These are phyloP conservation scores for Teratosphaeria pseudoeucalypti DNA, from an alignment of 2,329 filamentous ascomycete genomes.

Conservation along the genomic window DNA sequence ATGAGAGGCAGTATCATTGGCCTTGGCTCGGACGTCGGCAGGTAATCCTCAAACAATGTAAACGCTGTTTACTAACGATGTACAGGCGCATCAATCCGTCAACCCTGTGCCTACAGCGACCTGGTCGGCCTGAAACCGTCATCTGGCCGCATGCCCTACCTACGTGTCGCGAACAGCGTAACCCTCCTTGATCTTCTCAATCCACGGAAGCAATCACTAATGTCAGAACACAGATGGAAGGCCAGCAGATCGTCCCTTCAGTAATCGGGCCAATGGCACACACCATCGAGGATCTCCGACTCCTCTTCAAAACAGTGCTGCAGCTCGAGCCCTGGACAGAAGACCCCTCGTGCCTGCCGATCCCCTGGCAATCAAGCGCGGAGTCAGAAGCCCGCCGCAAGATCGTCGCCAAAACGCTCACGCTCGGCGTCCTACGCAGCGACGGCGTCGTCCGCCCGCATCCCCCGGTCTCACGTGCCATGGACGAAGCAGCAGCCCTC, in stretches of 20 bases:
- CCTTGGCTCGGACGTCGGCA: slow-evolving; percentile 10
- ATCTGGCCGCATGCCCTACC: too few species aligned
- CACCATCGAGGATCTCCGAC: too few species aligned
- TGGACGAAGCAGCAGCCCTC: not conserved
- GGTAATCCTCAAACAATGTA: not conserved
- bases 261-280: too few species aligned
- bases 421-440: slow-evolving; percentile 10
- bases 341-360: slow-evolving; percentile 6
- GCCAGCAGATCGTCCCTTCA: too few species aligned
- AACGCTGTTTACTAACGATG: slow-evolving; percentile 3
- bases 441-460: slow-evolving; percentile 3
- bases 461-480: not conserved
- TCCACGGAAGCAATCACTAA: too few species aligned
- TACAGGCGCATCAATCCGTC: too few species aligned
- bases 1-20: slow-evolving; percentile 13
- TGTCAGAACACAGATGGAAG: too few species aligned
- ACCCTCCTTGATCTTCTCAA: too few species aligned
- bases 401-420: slow-evolving; percentile 6
- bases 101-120: too few species aligned
- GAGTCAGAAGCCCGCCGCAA: not conserved
- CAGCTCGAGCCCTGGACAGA: slow-evolving; percentile 8
- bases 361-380: slow-evolving; percentile 1
- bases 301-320: too few species aligned
- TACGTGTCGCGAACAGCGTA: too few species aligned
- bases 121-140: too few species aligned